Base-by-base conservation (phyloP, 805 yeast species). In the Nakazawaea holstii region DNA sequence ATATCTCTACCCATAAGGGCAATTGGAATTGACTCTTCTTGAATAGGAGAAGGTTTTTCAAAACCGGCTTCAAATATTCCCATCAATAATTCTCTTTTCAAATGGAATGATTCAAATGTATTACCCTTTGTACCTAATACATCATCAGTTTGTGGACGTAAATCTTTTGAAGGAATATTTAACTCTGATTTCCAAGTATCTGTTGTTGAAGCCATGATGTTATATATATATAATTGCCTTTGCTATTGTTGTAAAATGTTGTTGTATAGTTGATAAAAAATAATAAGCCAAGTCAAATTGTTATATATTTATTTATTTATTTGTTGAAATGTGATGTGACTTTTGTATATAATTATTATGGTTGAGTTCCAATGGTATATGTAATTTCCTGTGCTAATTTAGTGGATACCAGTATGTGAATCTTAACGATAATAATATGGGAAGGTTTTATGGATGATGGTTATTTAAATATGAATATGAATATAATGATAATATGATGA, bases 1-100 rank as follows among this genome's bases (percentile, higher is more conserved):
- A 94, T 86, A 67, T 94, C 99, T 69, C 96, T 82, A 45, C 98
- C 98, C 48, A 94, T 84, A 39, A 94, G 75, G 0, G 97, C 97
- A 60, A 89, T 88, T 2, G 99, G 99, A 49, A 94, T 94, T 7
- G 96, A 80, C 65, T 91, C 98, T 68, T 92, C 97, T 68, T 94
- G 99, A 62, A 94, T 90, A 15, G 99, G 99, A 29, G 96, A 87
- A 6, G 99, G 99, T 61, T 87, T 89, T 66, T 94, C 99, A 62
- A 94, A 94, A 43, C 99, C 99, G 1, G 98, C 98, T 68, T 94
- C 99, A 65, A 91, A 94, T 55, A 94, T 92, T 32, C 99, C 99
- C 99, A 94, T 94, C 62, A 94, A 72, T 51, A 94, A 75, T 62
- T 94, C 96, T 68, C 99, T 82, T 66, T 89, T 90, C 58, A 94